Evolutionary conservation across 495 filamentous ascomycete species (phyloP).

Genomic region (Hypoxylon rickii): DNA sequence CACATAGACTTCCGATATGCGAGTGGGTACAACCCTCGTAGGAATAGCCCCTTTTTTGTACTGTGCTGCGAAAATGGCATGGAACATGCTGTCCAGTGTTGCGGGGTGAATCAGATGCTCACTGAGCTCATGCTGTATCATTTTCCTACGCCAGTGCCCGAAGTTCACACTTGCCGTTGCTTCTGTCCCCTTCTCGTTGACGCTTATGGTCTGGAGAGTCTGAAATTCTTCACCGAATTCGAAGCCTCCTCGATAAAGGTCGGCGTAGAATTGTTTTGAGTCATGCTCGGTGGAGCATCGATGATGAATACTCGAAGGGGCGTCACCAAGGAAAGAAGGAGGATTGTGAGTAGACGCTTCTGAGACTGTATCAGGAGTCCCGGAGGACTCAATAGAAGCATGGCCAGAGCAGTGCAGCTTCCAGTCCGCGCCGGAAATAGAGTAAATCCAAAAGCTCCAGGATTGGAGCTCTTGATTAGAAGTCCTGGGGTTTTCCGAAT

Average conservation of each 20-base stretch:
- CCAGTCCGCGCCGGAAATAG: background rate
- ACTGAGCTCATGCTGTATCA: too few species aligned
- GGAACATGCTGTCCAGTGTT: conserved; percentile 26
- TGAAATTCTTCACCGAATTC: background rate
- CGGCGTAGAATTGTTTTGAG: background rate
- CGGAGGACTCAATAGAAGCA: background rate
- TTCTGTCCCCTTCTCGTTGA: background rate
- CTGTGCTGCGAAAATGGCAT: too few species aligned
- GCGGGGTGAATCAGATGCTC: conserved; percentile 25
- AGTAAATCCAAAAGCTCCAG: conserved; percentile 3
- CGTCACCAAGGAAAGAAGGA: background rate
- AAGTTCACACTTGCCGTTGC: background rate
- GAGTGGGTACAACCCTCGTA: too few species aligned
- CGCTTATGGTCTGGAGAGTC: background rate
- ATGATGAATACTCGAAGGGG: background rate
- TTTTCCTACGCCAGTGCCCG: background rate
- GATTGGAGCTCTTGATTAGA: background rate
- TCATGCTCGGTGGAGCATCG: background rate
- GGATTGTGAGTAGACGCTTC: background rate
- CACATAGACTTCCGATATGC: too few species aligned
- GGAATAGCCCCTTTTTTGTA: too few species aligned
- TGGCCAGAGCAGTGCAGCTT: background rate
- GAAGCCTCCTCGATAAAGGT: background rate
- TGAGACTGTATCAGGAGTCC: background rate
- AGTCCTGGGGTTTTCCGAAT: background rate